Percentiles rank a stretch among this genome's conserved stretches.
Evolutionary conservation across 139 green algal genomes (phyloP).

Genomic region (Auxenochlorella pyrenoidosa): DNA sequence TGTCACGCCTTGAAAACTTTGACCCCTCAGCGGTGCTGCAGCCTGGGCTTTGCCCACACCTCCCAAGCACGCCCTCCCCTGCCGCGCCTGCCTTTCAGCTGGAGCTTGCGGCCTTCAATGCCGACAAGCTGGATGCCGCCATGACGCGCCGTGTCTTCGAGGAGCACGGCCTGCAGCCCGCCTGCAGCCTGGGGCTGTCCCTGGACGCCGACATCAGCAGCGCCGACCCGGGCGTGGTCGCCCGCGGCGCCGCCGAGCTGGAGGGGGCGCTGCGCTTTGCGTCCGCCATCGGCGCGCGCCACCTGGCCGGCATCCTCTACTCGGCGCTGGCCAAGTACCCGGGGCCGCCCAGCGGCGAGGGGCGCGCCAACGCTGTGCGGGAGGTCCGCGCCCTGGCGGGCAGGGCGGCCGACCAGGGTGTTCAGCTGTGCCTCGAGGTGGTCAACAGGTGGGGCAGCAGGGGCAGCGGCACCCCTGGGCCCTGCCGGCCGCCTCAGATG

Average conservation of each 20-base stretch:
- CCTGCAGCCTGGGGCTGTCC: slow-evolving; percentile 9
- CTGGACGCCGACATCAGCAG: slow-evolving; percentile 21
- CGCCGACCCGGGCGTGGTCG: background rate
- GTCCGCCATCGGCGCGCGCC: slow-evolving; percentile 13
- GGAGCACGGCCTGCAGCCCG: background rate
- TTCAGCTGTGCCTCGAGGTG: slow-evolving; percentile 46
- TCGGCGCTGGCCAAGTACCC: slow-evolving; percentile 50
- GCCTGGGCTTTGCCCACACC: too few relatives aligned
- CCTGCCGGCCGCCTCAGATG: too few relatives aligned
- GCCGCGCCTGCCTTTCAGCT: background rate
- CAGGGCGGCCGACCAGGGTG: slow-evolving; percentile 41
- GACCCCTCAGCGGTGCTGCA: too few relatives aligned
- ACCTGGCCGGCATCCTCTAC: slow-evolving; percentile 53
- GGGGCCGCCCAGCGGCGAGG: slow-evolving; percentile 1
- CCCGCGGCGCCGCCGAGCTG: slow-evolving; percentile 61
- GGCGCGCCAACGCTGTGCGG: slow-evolving; percentile 21
- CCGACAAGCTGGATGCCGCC: background rate
- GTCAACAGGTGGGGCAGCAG: slow-evolving; percentile 47
- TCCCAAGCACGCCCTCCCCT: background rate
- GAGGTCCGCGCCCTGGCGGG: slow-evolving; percentile 33
- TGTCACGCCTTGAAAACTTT: too few relatives aligned
- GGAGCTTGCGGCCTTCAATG: slow-evolving; percentile 3
- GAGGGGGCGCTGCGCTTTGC: slow-evolving; percentile 63
- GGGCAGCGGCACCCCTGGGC: background rate
- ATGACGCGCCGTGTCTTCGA: background rate